Conservation (phyloP, 331 rosid genomes). For the Arachis monticola region DNA sequence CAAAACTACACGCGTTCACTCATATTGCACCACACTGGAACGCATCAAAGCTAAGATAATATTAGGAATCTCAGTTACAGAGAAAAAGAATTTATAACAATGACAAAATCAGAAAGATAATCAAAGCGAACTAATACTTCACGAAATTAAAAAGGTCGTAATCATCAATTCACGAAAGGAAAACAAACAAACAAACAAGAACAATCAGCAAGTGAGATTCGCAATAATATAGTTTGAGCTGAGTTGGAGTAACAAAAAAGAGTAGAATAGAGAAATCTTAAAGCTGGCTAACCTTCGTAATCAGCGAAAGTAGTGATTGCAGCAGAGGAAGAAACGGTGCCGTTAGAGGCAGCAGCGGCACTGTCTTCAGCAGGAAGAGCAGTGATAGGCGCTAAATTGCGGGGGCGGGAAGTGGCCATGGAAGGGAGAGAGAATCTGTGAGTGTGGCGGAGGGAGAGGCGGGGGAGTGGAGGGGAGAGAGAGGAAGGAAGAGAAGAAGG, state of each 20-base stretch:
- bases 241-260: not conserved
- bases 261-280: not conserved
- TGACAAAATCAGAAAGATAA: not conserved
- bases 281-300: conserved; percentile 63
- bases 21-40: not conserved
- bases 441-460: conserved; percentile 38
- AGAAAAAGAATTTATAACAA: not conserved
- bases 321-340: conserved; percentile 54
- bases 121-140: conserved; percentile 12
- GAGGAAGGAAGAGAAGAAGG: conserved; percentile 35
- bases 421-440: conserved; percentile 35
- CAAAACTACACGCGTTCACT: conserved; percentile 17
- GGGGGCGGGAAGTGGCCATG: conserved; percentile 62
- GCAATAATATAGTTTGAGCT: not conserved
- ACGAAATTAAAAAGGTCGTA: not conserved
- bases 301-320: conserved; percentile 39
- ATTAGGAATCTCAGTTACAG: not conserved
- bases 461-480: conserved; percentile 39
- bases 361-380: conserved; percentile 55
- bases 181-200: not conserved
- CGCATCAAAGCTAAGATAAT: not conserved
- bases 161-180: not conserved
- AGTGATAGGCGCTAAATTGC: conserved; percentile 54
- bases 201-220: not conserved
- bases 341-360: conserved; percentile 51